Base-by-base conservation (phyloP, 305 asterid species). In the Fraxinus paxiana region DNA sequence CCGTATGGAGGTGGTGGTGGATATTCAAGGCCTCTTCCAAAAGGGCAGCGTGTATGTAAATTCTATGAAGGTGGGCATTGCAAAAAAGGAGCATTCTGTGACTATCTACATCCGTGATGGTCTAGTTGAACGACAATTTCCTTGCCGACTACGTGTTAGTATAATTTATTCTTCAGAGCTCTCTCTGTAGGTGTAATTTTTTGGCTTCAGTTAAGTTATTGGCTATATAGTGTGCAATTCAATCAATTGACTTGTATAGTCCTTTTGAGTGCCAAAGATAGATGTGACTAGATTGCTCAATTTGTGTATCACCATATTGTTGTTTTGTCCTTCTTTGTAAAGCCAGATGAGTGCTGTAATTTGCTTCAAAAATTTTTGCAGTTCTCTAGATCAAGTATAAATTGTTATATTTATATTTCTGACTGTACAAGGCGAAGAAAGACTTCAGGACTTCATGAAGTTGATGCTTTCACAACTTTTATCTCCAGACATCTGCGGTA, bases 31-130 rank as follows among this genome's bases (percentile, higher is more conserved):
- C 88, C 92, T 12, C 86, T 85, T 4, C 91, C 93, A 0, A 93
- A 88, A 83, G 94, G 92, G 81, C 95, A 93, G 74, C 87, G 98
- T 67, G 90, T 95, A 34, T 95, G 98, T 76, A 95, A 92, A 83
- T 95, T 93, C 82, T 93, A 90, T 12, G 98, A 90, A 84, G 90
- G 92, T 37, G 98, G 98, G 59, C 97, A 81, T 75, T 95, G 98
- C 92, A 91, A 85, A 83, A 95, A 93, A 86, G 98, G 98, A 4
- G 92, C 97, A 6, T 92, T 88, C 24, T 95, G 98, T 5, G 97
- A 90, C 79, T 93, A 93, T 81, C 90, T 90, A 34, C 98, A 95
- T 81, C 96, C 94, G 0, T 92, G 84, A 92, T 71, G 75, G 34
- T 43, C 35, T 41, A 26, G 82, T 75, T 76, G 6, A 51, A 70